Evolutionary conservation across 2,329 filamentous ascomycete genomes (phyloP), one percentile per base, ranked within the genome.

Genomic region (Exophiala viscosa): DNA sequence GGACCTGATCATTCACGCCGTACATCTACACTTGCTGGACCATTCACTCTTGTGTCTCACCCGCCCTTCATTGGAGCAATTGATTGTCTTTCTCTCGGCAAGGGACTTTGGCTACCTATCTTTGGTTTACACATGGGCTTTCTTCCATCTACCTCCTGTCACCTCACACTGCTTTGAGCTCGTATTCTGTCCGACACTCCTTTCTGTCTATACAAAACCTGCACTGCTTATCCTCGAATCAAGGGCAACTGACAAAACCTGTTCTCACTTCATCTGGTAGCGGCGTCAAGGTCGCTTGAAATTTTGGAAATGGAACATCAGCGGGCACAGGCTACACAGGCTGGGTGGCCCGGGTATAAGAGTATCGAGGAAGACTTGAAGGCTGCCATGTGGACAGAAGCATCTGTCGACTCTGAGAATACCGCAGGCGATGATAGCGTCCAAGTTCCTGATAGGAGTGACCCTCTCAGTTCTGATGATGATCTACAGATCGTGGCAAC

Each of bases 181-280:
- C 20, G 3, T 23, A 2, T 15, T 13, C 20, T 7, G 3, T 11
- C 31, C 20, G 18, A 5, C 31, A 17, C 17, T 46, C 33, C 23
- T 8, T 48, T 51, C 39, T 49, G 48, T 28, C 44, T 55, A 31
- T 52, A 38, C 41, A 28, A 49, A 14, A 34, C 34, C 36, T 33
- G 31, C 10, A n/a, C 31, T 7, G 47, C 34, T 35, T 35, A 13
- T 45, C 50, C 8, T 34, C 13, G 17, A 8, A 38, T 5, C n/a
- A 18, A n/a, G 5, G 14, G 13, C 8, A 8, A 9, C 48, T 55
- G 11, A 39, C n/a, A 11, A 5, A 17, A 2, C 18, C n/a, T 3
- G 39, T 51, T n/a, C 43, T 18, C 3, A 2, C 38, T 5, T 40
- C 18, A 2, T 15, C 17, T 10, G 31, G 13, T 8, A 9, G 18